Base-by-base conservation (phyloP, 148 eudicot species). In the Chenopodium berlandieri region DNA sequence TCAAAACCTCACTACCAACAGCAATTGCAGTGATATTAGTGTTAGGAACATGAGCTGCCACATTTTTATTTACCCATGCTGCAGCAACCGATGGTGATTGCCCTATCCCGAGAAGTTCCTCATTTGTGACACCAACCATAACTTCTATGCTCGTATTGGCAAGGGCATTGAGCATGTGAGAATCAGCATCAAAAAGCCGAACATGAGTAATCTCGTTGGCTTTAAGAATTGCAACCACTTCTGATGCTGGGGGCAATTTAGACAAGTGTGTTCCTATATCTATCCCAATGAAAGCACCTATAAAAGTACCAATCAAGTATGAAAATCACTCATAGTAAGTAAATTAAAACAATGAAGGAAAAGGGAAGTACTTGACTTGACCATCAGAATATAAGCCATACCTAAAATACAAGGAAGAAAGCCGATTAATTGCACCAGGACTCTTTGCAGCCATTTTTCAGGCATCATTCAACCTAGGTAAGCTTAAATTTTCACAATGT, bases 1-100 rank as follows among this genome's bases (percentile, higher is more conserved):
- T 83, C 62, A 95, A 87, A 73, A 95, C 92, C 82, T 94, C 95
- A 66, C 93, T 93, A 34, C 98, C 98, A 52, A 94, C 92, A 23
- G 94, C 88, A 56, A 94, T 87, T 62, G 94, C 84, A 4, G 98
- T 94, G 77, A 94, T 94, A 79, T 94, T 94, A 69, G 98, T 91
- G 13, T 87, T 84, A 20, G 98, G 98, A 76, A 94, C 82, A 79
- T 90, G 91, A 84, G 98, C 92, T 40, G 88, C 94, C 34, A 94
- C 90, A 76, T 94, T 94, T 80, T 84, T 85, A 63, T 88, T 94
- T 62, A 94, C 71, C 98, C 98, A 94, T 20, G 90, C 85, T 25
- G 98, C 98, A 27, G 98, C 98, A 4, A 32, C 84, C 19, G 95
- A 90, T 12, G 98, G 90, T 23, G 89, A 86, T 72, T 89, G 88